A percentile compares a stretch with the other conserved stretches of the same genome.
Conservation (phyloP, 2,329 filamentous ascomycete species). For the Penicillium sumatraense region DNA sequence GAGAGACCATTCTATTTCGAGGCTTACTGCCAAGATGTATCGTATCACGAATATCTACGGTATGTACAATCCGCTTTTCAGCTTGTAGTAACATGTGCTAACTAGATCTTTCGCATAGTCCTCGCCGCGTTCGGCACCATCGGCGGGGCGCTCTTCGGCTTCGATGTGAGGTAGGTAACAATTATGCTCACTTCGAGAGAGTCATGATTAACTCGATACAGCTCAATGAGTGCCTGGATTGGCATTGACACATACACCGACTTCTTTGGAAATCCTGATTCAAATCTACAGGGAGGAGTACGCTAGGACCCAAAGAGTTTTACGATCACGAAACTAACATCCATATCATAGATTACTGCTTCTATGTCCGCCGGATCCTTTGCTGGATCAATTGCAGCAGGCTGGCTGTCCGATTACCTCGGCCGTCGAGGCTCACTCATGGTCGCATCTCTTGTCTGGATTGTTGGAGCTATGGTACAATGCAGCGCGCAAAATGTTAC, state of each 20-base stretch:
- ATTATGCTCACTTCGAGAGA: constrained; percentile 36
- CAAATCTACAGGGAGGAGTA: constrained; percentile 43
- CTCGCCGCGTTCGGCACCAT: constrained; percentile 62
- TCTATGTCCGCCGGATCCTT: constrained; percentile 49
- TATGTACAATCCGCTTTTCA: constrained; percentile 4
- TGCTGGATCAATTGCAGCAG: constrained; percentile 25
- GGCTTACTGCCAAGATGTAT: constrained; percentile 26
- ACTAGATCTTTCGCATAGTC: constrained; percentile 31
- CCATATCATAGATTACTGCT: constrained; percentile 60
- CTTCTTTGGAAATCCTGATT: constrained; percentile 57
- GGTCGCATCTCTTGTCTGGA: constrained; percentile 31
- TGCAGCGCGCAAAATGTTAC: constrained; percentile 33
- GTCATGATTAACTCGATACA: constrained; percentile 12
- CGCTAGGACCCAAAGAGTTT: neutral
- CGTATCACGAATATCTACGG: constrained; percentile 56
- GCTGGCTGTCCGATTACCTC: constrained; percentile 29
- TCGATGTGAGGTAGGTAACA: constrained; percentile 60
- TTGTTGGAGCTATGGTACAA: constrained; percentile 33
- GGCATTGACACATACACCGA: constrained; percentile 57
- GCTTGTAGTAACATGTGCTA: neutral
- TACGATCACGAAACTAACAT: neutral
- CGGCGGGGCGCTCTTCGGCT: constrained; percentile 62
- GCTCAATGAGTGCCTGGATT: constrained; percentile 52
- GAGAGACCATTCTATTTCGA: constrained; percentile 2
- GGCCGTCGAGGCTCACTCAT: constrained; percentile 30